Conservation (phyloP, 495 filamentous ascomycete species). For the Penicillium egyptiacum region DNA sequence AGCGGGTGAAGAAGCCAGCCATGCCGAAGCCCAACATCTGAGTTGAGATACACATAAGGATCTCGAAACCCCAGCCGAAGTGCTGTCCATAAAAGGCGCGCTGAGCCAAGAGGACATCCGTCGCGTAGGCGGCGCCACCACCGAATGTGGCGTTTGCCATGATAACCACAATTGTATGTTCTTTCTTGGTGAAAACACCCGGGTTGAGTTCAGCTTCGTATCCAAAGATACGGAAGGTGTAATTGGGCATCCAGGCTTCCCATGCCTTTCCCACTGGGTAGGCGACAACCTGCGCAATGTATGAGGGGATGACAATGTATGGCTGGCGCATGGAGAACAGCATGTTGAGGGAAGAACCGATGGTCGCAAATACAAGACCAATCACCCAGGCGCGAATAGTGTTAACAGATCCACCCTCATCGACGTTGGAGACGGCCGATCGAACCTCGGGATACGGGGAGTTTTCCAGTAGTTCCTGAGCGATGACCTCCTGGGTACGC, state of each 20-base stretch:
- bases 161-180: conserved; percentile 71
- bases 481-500: conserved; percentile 53
- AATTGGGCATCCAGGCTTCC: conserved; percentile 52
- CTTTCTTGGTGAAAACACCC: conserved; percentile 74
- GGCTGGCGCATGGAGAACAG: conserved; percentile 68
- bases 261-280: conserved; percentile 65
- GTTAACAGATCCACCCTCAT: conserved; percentile 65
- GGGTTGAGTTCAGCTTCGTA: conserved; percentile 61
- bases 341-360: conserved; percentile 68
- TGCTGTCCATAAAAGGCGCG: conserved; percentile 64
- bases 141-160: conserved; percentile 59
- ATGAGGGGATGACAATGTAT: conserved; percentile 63
- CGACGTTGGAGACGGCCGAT: conserved; percentile 49
- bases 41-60: conserved; percentile 66
- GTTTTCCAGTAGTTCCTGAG: conserved; percentile 61
- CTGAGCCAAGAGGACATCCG: conserved; percentile 65
- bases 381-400: conserved; percentile 73
- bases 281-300: conserved; percentile 69
- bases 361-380: conserved; percentile 63
- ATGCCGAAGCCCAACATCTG: conserved; percentile 73
- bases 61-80: conserved; percentile 66
- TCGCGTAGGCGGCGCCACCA: conserved; percentile 62
- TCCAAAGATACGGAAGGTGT: conserved; percentile 55
- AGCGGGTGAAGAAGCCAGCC: conserved; percentile 65
- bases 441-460: conserved; percentile 68